These are phyloP conservation scores for Wickerhamia fluorescens DNA, from an alignment of 805 yeast genomes.

Conservation along the genomic window DNA sequence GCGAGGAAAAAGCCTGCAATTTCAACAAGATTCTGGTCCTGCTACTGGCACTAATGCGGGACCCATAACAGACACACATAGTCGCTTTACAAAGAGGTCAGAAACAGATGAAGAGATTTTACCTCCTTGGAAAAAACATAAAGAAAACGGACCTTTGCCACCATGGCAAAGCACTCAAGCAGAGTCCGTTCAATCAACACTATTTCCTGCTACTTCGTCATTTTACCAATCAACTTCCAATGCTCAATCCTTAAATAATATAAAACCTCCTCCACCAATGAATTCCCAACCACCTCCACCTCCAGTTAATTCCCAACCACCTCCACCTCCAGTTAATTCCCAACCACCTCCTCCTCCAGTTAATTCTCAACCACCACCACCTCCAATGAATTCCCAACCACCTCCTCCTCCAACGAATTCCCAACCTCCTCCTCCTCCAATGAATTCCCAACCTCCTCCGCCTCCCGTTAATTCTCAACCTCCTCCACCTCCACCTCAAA, in stretches of 20 bases:
- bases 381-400: constrained; percentile 4
- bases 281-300: constrained; percentile 11
- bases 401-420: constrained; percentile 5
- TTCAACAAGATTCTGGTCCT: background rate
- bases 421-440: constrained; percentile 9
- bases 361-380: constrained; percentile 8
- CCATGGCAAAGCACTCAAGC: constrained; percentile 12
- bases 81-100: background rate
- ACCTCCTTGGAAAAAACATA: constrained; percentile 23
- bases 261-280: constrained; percentile 11
- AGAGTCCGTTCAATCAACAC: constrained; percentile 1
- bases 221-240: no score
- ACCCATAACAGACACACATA: background rate
- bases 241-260: constrained; percentile 13
- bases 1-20: constrained; percentile 9
- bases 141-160: constrained; percentile 14
- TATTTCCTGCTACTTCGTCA: constrained; percentile 4
- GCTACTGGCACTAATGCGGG: background rate
- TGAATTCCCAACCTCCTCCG: constrained; percentile 16
- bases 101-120: constrained; percentile 6
- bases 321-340: constrained; percentile 9
- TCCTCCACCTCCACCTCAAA: constrained; percentile 8
- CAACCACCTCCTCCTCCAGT: constrained; percentile 15
- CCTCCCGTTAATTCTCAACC: constrained; percentile 4
- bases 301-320: constrained; percentile 15